phyloP scores from a whole-genome alignment of 345 rosid genomes.

The Theobroma cacao region DNA sequence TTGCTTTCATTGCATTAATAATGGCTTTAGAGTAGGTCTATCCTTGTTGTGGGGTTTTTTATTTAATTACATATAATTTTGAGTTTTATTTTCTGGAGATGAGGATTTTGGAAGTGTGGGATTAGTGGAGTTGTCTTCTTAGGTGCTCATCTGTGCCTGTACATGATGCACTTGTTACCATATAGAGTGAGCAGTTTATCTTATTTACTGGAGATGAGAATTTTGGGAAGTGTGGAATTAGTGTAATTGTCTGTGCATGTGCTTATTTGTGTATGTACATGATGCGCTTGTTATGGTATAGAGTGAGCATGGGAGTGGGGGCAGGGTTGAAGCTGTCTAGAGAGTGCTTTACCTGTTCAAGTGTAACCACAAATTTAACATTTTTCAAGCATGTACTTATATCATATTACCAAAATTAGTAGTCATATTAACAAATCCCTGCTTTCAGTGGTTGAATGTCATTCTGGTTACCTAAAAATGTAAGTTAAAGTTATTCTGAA shows the following conservation, averaged over 20 bases:
- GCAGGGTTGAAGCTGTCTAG: not conserved
- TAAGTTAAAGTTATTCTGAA: too few species aligned
- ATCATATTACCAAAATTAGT: not conserved
- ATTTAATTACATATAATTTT: not conserved
- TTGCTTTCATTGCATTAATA: not conserved
- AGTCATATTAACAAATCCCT: too few species aligned
- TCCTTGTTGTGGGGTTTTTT: not conserved
- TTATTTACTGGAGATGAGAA: not conserved
- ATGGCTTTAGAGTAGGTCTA: not conserved
- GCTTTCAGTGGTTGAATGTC: too few species aligned
- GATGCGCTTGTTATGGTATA: not conserved
- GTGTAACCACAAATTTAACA: not conserved
- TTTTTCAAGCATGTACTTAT: not conserved
- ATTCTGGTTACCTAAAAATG: too few species aligned
- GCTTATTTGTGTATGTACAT: not conserved
- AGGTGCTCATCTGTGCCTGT: not conserved
- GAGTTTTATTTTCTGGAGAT: conserved; percentile 1
- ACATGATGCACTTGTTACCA: not conserved
- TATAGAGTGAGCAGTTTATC: not conserved
- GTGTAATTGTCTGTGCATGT: not conserved
- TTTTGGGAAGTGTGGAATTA: not conserved
- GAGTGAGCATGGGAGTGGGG: too few species aligned
- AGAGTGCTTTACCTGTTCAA: not conserved
- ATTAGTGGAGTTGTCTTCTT: not conserved
- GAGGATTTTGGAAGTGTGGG: not conserved